Conservation (phyloP, 192 early-diverging fungal genomes). For the Podila clonocystis region DNA sequence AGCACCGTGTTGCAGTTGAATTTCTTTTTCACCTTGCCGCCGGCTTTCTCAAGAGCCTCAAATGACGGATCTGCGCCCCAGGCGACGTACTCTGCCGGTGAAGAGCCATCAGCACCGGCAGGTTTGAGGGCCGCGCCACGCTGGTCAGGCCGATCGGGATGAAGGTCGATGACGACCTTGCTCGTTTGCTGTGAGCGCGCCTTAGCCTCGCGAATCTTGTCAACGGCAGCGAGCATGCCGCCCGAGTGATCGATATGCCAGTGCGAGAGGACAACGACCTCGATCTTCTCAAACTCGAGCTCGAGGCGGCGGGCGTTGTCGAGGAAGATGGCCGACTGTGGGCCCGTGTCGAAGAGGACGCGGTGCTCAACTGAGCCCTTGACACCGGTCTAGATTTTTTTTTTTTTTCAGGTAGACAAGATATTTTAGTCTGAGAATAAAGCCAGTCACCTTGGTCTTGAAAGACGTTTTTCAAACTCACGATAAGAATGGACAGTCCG, state of each 20-base stretch:
- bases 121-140: conserved; percentile 26
- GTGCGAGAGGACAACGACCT: conserved; percentile 43
- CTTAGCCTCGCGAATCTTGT: conserved; percentile 12
- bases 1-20: not conserved
- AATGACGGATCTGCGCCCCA: conserved; percentile 34
- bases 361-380: conserved; percentile 26
- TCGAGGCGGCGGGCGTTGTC: conserved; percentile 50
- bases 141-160: conserved; percentile 43
- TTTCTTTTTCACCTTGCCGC: conserved; percentile 13
- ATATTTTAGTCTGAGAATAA: not conserved
- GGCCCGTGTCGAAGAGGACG: conserved; percentile 48
- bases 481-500: conserved; percentile 46
- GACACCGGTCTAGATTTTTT: conserved; percentile 29
- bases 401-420: no score
- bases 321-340: conserved; percentile 47
- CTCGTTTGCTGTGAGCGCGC: not conserved
- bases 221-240: conserved; percentile 43
- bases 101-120: not conserved
- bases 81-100: conserved; percentile 26
- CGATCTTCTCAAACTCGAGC: conserved; percentile 48
- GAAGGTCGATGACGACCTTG: conserved; percentile 32
- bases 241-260: conserved; percentile 51
- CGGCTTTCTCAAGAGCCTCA: conserved; percentile 26
- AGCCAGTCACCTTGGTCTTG: not conserved
- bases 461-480: conserved; percentile 5